Conservation (phyloP, 2,329 filamentous ascomycete species). For the Hypoxylon sp. region DNA sequence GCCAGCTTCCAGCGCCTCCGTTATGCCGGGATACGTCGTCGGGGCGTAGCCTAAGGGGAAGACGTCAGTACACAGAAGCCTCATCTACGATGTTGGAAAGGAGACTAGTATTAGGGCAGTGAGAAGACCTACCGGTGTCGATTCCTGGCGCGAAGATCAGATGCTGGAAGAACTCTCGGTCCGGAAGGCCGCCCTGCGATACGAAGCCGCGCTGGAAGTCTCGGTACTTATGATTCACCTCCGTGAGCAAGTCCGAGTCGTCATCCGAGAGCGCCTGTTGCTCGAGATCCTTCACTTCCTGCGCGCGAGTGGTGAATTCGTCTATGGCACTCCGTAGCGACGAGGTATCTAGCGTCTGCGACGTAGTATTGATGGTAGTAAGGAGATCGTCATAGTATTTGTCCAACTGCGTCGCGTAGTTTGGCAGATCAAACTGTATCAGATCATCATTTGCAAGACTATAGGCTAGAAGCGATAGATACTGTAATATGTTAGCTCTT, state of each 20-base stretch:
- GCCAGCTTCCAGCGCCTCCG: conserved; percentile 39
- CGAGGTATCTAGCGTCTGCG: conserved; percentile 48
- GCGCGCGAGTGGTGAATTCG: conserved; percentile 46
- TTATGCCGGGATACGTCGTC: conserved; percentile 46
- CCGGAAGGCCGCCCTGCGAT: conserved; percentile 56
- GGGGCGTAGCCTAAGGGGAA: conserved; percentile 41
- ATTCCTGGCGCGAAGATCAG: conserved; percentile 57
- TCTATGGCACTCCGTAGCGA: conserved; percentile 51
- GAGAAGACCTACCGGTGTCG: conserved; percentile 53
- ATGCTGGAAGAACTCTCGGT: conserved; percentile 55
- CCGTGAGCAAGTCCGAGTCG: conserved; percentile 44
- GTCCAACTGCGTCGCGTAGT: conserved; percentile 51
- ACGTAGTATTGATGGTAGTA: conserved; percentile 45
- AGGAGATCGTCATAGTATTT: conserved; percentile 50
- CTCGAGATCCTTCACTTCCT: conserved; percentile 47
- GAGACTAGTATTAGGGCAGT: no score
- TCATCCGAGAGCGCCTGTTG: conserved; percentile 41
- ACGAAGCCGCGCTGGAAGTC: conserved; percentile 59
- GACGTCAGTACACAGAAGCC: conserved; percentile 1
- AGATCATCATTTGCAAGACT: conserved; percentile 50
- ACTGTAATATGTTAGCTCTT: conserved; percentile 40
- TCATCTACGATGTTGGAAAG: neutral
- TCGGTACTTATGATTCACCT: conserved; percentile 56
- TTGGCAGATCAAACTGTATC: conserved; percentile 52
- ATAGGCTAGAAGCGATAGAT: conserved; percentile 50